A percentile compares a stretch with the other conserved stretches of the same genome.
Evolutionary conservation across 208 protist genomes (phyloP).

Genomic region (Crithidia sp.): DNA sequence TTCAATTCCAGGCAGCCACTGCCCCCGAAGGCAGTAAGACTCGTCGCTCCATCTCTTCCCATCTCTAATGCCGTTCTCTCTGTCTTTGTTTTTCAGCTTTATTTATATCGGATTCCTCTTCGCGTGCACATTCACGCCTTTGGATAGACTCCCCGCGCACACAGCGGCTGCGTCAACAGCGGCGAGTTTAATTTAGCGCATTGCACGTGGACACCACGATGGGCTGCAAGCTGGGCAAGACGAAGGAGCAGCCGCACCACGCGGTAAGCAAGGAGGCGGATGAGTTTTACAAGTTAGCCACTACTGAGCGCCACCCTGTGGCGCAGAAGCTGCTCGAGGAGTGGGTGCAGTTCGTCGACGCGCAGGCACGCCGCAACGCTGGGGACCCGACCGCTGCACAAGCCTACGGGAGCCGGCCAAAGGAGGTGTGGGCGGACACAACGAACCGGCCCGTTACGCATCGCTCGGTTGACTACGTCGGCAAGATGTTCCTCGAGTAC

Average conservation of each 20-base stretch:
- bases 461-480: conserved; percentile 79
- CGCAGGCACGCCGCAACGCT: conserved; percentile 39
- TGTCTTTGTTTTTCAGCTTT: no score
- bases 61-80: no score
- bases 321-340: conserved; percentile 69
- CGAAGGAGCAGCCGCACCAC: conserved; percentile 33
- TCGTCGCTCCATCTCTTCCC: no score
- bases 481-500: conserved; percentile 86
- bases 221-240: conserved; percentile 70
- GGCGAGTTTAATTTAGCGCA: no score
- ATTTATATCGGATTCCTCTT: no score
- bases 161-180: no score
- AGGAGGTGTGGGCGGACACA: conserved; percentile 78
- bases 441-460: conserved; percentile 57
- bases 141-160: no score
- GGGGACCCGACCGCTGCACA: conserved; percentile 34
- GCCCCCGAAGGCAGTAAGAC: no score
- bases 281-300: conserved; percentile 61
- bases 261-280: conserved; percentile 32
- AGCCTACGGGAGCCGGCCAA: conserved; percentile 34
- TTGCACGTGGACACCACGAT: conserved; percentile 22
- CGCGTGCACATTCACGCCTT: no score
- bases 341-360: conserved; percentile 69
- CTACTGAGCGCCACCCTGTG: conserved; percentile 63
- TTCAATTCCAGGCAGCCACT: no score